A percentile compares a stretch with the other conserved stretches of the same genome.
These are phyloP conservation scores for Pyrenochaeta sp. DNA, from an alignment of 2,329 filamentous ascomycete genomes.

Conservation along the genomic window DNA sequence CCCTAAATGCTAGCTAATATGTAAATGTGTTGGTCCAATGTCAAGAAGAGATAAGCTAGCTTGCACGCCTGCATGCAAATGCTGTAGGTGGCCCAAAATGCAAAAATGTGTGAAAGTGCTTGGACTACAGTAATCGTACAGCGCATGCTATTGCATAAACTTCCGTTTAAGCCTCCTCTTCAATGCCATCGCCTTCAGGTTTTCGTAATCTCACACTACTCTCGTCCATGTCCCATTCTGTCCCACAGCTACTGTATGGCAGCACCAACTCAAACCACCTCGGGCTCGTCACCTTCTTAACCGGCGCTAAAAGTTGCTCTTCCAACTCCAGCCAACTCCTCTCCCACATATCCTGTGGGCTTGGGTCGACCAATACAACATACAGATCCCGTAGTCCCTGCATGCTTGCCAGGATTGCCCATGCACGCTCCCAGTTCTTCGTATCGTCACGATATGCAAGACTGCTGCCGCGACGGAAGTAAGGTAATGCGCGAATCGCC, in stretches of 20 bases:
- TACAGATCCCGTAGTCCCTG: slow-evolving; percentile 32
- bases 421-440: slow-evolving; percentile 41
- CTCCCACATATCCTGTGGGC: slow-evolving; percentile 40
- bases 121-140: not conserved
- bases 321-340: slow-evolving; percentile 40
- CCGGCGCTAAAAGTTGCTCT: slow-evolving; percentile 29
- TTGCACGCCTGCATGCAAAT: no score
- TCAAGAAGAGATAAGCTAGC: not conserved
- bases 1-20: not conserved
- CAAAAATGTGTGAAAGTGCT: no score
- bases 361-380: slow-evolving; percentile 41
- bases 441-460: slow-evolving; percentile 48
- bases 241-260: slow-evolving; percentile 40
- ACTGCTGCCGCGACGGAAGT: slow-evolving; percentile 34
- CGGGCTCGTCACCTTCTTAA: slow-evolving; percentile 28
- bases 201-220: slow-evolving; percentile 27
- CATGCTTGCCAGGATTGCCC: slow-evolving; percentile 40
- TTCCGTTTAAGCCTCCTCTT: not conserved
- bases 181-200: slow-evolving; percentile 13
- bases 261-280: slow-evolving; percentile 34
- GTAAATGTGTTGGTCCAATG: not conserved
- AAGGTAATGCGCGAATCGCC: slow-evolving; percentile 45
- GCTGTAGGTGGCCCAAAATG: no score
- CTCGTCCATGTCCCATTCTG: slow-evolving; percentile 37
- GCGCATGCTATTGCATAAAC: no score